phyloP scores from a whole-genome alignment of 108 stramenopile species.

The Parmales sp. region DNA sequence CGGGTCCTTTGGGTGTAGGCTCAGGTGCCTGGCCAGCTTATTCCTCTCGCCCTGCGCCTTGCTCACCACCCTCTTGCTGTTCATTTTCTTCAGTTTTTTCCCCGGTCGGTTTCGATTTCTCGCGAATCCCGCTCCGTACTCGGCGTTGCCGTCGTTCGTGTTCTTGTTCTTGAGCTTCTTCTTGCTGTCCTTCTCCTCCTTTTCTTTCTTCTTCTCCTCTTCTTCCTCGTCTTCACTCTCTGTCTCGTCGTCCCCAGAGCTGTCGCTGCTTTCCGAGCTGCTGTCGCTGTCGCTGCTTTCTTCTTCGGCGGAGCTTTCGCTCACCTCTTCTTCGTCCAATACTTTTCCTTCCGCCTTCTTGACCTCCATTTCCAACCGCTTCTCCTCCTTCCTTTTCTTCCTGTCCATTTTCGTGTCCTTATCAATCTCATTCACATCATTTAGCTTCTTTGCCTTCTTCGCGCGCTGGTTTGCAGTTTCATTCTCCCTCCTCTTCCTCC shows the following conservation, averaged over 20 bases:
- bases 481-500: too few species aligned
- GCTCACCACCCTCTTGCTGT: not conserved
- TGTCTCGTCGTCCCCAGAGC: not conserved
- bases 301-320: not conserved
- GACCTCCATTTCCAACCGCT: not conserved
- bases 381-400: not conserved
- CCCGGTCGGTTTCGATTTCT: not conserved
- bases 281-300: not conserved
- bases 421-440: not conserved
- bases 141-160: not conserved
- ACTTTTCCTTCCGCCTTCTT: not conserved
- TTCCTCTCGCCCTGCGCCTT: not conserved
- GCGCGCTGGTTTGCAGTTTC: too few species aligned
- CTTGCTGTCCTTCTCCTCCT: not conserved
- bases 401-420: not conserved
- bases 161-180: not conserved
- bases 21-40: not conserved
- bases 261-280: not conserved
- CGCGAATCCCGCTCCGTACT: slow-evolving; percentile 1
- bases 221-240: not conserved
- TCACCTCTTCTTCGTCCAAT: too few species aligned
- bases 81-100: not conserved
- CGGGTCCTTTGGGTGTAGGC: slow-evolving; percentile 5
- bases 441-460: not conserved
- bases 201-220: not conserved